Conservation (phyloP, 805 yeast genomes). For the Kodamaea laetipori region DNA sequence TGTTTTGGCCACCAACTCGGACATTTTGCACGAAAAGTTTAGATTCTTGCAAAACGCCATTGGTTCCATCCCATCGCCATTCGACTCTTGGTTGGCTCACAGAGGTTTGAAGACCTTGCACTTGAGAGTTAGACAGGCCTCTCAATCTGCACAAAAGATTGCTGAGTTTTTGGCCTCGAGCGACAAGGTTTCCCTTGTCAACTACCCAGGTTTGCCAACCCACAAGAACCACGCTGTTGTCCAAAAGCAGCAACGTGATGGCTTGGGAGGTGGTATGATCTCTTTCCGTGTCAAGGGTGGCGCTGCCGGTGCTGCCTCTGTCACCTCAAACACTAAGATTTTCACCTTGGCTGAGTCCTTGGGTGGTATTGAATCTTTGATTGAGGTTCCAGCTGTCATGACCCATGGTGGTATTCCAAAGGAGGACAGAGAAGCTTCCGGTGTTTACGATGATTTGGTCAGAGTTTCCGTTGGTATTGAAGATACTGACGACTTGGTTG, state of each 20-base stretch:
- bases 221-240: conserved; percentile 68
- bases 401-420: conserved; percentile 89
- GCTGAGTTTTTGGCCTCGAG: conserved; percentile 61
- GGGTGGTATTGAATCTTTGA: conserved; percentile 84
- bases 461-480: conserved; percentile 47
- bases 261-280: conserved; percentile 90
- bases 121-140: conserved; percentile 72
- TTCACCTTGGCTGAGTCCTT: conserved; percentile 88
- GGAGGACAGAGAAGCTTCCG: conserved; percentile 73
- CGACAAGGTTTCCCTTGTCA: conserved; percentile 62
- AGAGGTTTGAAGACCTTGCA: conserved; percentile 88
- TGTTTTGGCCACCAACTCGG: conserved; percentile 69
- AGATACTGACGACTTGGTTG: conserved; percentile 34
- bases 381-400: conserved; percentile 90
- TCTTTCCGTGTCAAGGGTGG: conserved; percentile 86
- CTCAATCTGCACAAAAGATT: conserved; percentile 63
- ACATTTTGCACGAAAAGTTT: conserved; percentile 59
- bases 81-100: conserved; percentile 91
- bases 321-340: conserved; percentile 71
- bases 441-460: conserved; percentile 79
- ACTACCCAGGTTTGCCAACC: conserved; percentile 79
- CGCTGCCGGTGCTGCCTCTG: conserved; percentile 69
- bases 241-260: conserved; percentile 73
- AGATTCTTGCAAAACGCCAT: conserved; percentile 83
- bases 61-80: conserved; percentile 88